Evolutionary conservation across 2,329 filamentous ascomycete species (phyloP), one percentile per base, ranked within the genome.

Genomic region (Colletotrichum abscissum): DNA sequence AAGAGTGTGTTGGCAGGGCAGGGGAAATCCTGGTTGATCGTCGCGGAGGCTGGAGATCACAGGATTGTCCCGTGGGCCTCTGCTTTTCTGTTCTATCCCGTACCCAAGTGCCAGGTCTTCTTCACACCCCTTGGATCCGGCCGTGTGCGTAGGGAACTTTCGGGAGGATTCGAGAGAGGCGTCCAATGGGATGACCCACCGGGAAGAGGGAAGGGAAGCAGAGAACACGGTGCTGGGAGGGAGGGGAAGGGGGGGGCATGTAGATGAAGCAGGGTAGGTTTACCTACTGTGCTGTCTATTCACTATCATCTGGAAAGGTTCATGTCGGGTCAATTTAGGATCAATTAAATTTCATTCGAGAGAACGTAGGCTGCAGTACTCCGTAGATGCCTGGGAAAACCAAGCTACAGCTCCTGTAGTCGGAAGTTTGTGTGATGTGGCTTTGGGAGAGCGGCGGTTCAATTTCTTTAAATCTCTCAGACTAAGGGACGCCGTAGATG

Each of bases 41-140:
- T 75, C 74, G 60, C 68, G 72, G 72, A 74, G 72, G 72, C 63
- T 74, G 74, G 74, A 75, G 74, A 75, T 75, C 74, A 74, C 74
- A 75, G 74, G 74, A 74, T 72, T 74, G 72, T 60, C 60, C 74
- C 60, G 67, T 74, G 74, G 74, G 64, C 62, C 68, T 74, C 70
- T 38, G 58, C 55, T 59, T 46, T 30, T 52, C 38, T 24, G 42
- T 46, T 46, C 42, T 46, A 46, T 46, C 42, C 42, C 42, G 42
- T n/a, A 46, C 42, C 42, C 16, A 46, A n/a, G 19, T 16, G 30
- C 56, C 62, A 38, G 28, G 22, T 55, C 52, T 28, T 42, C 33
- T 56, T 42, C 58, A 54, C 49, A 59, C 49, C 46, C 46, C 28
- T 42, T 54, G 28, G 16, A 35, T 24, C 19, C 35, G 30, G 52